Conservation (phyloP, 129 eudicot species). For the Artemisia argyi region DNA sequence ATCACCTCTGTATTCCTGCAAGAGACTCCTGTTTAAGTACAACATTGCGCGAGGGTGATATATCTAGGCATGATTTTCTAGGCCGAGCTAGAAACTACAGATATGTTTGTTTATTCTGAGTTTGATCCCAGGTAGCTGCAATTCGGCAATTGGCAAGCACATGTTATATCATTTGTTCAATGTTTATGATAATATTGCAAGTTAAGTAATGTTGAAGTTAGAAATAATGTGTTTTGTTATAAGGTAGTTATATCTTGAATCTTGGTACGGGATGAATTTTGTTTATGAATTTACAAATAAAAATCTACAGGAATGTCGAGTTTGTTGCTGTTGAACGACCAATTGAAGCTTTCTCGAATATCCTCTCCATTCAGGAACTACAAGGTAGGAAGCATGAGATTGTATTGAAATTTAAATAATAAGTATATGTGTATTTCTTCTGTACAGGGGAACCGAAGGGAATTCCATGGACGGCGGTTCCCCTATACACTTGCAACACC, state of each 20-base stretch:
- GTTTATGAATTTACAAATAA: slow-evolving; percentile 16
- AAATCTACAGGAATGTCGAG: slow-evolving; percentile 64
- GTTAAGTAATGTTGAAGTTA: background rate
- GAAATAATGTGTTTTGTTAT: too few relatives aligned
- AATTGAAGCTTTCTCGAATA: slow-evolving; percentile 70
- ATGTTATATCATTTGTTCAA: slow-evolving; percentile 3
- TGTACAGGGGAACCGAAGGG: slow-evolving; percentile 85
- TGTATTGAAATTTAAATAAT: background rate
- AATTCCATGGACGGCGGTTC: slow-evolving; percentile 99
- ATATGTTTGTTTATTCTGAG: slow-evolving; percentile 39
- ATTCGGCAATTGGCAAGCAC: too few relatives aligned
- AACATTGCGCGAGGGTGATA: slow-evolving; percentile 69
- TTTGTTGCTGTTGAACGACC: slow-evolving; percentile 68
- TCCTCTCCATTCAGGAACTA: slow-evolving; percentile 96
- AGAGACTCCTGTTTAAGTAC: slow-evolving; percentile 49
- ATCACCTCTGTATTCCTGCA: slow-evolving; percentile 70
- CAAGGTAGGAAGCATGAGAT: slow-evolving; percentile 44
- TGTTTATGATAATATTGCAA: background rate
- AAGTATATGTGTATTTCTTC: too few relatives aligned
- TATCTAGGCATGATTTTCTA: slow-evolving; percentile 81
- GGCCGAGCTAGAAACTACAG: slow-evolving; percentile 46
- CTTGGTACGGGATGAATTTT: background rate
- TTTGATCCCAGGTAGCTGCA: too few relatives aligned
- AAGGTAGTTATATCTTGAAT: background rate
- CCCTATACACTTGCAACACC: slow-evolving; percentile 82